Evolutionary conservation across 805 yeast genomes (phyloP), one percentile per base, ranked within the genome.

Genomic region (Lipomyces lipofer): DNA sequence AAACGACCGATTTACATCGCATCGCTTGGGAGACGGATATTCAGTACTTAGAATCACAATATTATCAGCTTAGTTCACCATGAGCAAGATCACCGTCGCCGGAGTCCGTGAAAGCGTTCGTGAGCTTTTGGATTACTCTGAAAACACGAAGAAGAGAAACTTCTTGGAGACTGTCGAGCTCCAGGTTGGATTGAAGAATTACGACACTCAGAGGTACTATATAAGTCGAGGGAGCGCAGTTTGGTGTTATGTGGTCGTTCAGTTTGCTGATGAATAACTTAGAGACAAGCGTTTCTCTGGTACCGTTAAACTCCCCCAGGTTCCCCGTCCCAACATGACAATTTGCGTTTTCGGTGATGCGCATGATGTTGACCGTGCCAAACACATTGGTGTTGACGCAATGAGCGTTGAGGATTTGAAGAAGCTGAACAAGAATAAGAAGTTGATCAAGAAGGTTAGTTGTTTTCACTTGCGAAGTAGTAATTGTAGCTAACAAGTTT

Each of bases 281-380:
- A 56, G 62, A 88, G 99, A 94, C 82, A 94, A 94, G 91, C 98
- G 99, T 90, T 94, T 94, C 97, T 92, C 98, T 77, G 99, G 99
- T 82, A 75, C 98, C 75, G 85, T 94, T 81, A 94, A 85, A 82
- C 84, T 94, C 72, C 99, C 99, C 75, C 85, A 84, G 75, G 96
- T 95, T 68, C 99, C 99, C 83, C 95, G 99, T 85, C 99, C 99
- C 82, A 94, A 94, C 96, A 89, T 94, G 98, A 88, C 98, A 80
- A 79, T 94, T 83, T 94, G 99, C 82, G 90, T 94, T 77, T 94
- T 94, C 73, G 99, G 99, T 87, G 99, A 94, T 79, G 99, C 99
- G 76, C 94, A 92, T 75, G 99, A 94, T 80, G 95, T 89, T 71
- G 99, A 94, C 87, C 91, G 99, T 85, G 98, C 99, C 74, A 94